Evolutionary conservation across 2,329 filamentous ascomycete genomes (phyloP), one percentile per base, ranked within the genome.

Genomic region (Aspergillus sclerotialis): DNA sequence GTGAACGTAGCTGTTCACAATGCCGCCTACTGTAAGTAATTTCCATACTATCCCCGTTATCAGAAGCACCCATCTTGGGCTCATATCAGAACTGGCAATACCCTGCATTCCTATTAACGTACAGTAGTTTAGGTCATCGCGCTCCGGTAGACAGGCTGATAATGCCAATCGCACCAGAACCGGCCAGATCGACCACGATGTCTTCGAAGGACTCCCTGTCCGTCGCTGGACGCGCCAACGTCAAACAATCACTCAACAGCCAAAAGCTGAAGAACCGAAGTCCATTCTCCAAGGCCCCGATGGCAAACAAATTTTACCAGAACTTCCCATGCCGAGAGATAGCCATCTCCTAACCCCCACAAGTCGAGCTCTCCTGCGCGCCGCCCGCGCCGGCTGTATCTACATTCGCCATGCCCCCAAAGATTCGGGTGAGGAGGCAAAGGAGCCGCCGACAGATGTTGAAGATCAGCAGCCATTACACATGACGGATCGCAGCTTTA

Each of bases 321-420:
- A 94, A 54, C 73, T 87, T 12, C 80, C 85, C 28, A 90, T 95
- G 85, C 90, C 90, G 25, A 84, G 84, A 50, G 90, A 94, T 56
- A 84, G 78, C 18, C 75, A 83, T 38, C 70, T 94, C 19, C 69
- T 95, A 7, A 76, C 84, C 0, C 75, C 81, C 1, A 83, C 88
- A 56, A 90, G 82, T 34, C 84, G 92, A 52, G 84, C 89, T 44
- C 72, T 95, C 4, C 70, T 95, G 10, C 80, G 84, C 37, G 83
- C 84, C 24, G 86, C 87, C 30, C 77, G 89, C 39, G 85, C 84
- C 13, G 84, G 84, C 5, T 74, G 75, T 35, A 68, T 86, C 9
- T 87, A 84, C 50, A 89, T 93, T 58, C 76, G 82, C 11, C 78
- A 80, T 19, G 71, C 73, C 9, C 75, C 33, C 33, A 57, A 48